Base-by-base conservation (phyloP, 179 eudicot genomes). In the Silene coronaria region DNA sequence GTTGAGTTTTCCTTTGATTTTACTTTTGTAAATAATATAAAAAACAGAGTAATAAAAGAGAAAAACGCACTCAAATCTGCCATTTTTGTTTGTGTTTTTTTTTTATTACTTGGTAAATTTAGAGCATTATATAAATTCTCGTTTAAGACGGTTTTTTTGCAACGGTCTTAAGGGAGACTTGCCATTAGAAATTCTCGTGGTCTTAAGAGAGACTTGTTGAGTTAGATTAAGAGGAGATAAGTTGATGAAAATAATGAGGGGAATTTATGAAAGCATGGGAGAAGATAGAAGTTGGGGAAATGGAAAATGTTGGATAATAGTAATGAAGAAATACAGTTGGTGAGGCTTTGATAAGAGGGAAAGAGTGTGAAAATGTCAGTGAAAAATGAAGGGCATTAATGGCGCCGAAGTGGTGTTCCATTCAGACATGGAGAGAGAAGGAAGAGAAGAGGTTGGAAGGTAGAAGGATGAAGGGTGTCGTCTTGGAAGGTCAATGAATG, bases 341-440 rank as follows among this genome's bases (percentile, higher is more conserved):
- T 4, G 16, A 1, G 3, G 63, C 28, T 71, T n/a, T 48, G 61
- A 17, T 27, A 46, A 64, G 11, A 22, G 13, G 24, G n/a, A 17
- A 4, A n/a, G 2, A 65, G 55, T 10, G 45, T 16, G n/a, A 9
- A 12, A 23, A 10, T 59, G 51, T 1, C 3, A 26, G 22, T 4
- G 8, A 45, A 30, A 70, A 68, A 78, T 72, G 75, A 28, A 76
- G 71, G 67, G 14, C 78, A 79, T 76, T 72, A 79, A 82, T 72
- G 80, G 75, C 82, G 23, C 82, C 85, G 85, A 67, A 72, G 13
- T 16, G 3, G 7, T 76, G 77, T 53, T 68, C 85, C 85, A 82
- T 79, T 76, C 75, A 82, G 11, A 62, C 17, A 61, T 6, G 77
- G 82, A 76, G 84, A 78, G 81, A 81, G 84, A 78, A 81, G 70